phyloP scores from a whole-genome alignment of 257 asterid species.

The Echites panduratus region DNA sequence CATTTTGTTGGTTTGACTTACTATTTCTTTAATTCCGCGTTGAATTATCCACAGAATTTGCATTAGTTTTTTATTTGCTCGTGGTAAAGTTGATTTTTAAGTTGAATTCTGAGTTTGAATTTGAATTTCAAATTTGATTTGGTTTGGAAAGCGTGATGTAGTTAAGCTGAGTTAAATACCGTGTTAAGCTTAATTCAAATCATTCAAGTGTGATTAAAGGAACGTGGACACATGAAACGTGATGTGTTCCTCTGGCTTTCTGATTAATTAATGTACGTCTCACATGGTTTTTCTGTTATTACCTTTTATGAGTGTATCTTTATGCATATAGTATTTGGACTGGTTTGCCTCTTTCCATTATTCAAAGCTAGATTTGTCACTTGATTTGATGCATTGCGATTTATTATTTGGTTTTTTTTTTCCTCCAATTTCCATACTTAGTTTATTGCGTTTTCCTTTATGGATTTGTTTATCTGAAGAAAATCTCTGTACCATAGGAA shows the following conservation, averaged over 20 bases:
- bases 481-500: background rate
- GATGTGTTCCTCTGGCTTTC: background rate
- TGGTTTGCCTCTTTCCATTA: background rate
- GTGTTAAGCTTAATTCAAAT: background rate
- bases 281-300: conserved; percentile 11
- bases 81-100: background rate
- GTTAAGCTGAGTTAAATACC: background rate
- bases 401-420: background rate
- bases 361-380: background rate
- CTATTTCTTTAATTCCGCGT: background rate
- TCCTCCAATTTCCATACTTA: background rate
- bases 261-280: background rate
- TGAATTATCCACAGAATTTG: background rate
- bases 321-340: background rate
- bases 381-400: background rate
- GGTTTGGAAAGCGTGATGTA: background rate
- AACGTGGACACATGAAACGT: background rate
- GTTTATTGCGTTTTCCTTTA: background rate
- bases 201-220: background rate
- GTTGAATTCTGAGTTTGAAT: background rate
- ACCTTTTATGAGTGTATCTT: background rate
- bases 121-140: background rate
- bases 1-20: background rate
- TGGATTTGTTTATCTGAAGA: background rate
- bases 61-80: background rate